Evolutionary conservation across 164 flowering plant genomes (phyloP).

Genomic region (Nymphaea thermarum): DNA sequence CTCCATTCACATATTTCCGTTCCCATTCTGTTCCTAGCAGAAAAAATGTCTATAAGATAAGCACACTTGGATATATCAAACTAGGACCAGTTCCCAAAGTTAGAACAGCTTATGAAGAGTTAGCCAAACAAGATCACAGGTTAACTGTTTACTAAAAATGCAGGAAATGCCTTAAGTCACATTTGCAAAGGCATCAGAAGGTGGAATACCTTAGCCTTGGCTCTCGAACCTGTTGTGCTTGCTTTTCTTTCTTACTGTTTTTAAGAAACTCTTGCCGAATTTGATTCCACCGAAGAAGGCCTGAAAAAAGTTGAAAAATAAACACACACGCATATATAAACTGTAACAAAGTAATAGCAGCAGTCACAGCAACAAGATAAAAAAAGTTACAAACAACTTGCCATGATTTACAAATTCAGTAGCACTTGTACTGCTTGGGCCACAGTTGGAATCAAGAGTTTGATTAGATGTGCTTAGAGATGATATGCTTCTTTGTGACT

Average conservation of each 20-base stretch:
- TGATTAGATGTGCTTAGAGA: constrained; percentile 54
- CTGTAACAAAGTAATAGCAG: background rate
- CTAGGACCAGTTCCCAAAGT: background rate
- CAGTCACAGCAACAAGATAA: background rate
- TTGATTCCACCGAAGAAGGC: constrained; percentile 62
- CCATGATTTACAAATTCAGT: constrained; percentile 74
- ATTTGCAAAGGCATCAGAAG: background rate
- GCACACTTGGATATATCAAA: too few species aligned
- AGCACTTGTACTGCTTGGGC: constrained; percentile 25
- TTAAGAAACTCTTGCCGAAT: constrained; percentile 61
- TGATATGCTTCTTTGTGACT: constrained; percentile 64
- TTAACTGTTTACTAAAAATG: too few species aligned
- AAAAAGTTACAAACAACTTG: constrained; percentile 13
- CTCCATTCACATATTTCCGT: too few species aligned
- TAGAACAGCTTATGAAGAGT: background rate
- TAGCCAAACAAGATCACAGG: too few species aligned
- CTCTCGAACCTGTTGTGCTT: constrained; percentile 21
- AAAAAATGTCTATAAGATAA: too few species aligned
- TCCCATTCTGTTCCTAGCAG: too few species aligned
- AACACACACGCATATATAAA: background rate
- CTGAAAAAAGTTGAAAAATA: constrained; percentile 17
- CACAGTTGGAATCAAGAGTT: constrained; percentile 20
- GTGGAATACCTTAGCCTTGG: constrained; percentile 40
- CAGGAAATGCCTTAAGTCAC: too few species aligned
- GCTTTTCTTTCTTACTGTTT: constrained; percentile 20